Percentiles rank a stretch among this genome's conserved stretches.
phyloP scores from a whole-genome alignment of 2,329 filamentous ascomycete species.

The Penicillium crustosum region DNA sequence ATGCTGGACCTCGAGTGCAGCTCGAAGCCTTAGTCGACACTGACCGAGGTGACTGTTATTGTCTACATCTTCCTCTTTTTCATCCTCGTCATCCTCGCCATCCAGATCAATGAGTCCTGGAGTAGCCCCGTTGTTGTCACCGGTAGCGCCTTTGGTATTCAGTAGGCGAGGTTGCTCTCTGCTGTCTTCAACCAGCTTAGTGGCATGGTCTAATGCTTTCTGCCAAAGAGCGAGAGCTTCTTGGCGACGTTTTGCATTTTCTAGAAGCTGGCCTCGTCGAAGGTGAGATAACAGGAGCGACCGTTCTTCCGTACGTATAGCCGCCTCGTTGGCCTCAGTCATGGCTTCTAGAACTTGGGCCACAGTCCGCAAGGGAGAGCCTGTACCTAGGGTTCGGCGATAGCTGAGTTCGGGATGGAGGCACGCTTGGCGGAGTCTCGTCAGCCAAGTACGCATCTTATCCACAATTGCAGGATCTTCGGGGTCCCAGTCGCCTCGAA shows the following conservation, averaged over 20 bases:
- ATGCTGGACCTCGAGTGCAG: constrained; percentile 76
- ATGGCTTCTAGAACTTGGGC: constrained; percentile 85
- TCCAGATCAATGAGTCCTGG: constrained; percentile 22
- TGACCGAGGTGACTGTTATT: constrained; percentile 54
- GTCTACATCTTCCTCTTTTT: constrained; percentile 40
- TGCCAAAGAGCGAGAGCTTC: constrained; percentile 72
- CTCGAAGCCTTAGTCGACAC: constrained; percentile 66
- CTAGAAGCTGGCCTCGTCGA: constrained; percentile 72
- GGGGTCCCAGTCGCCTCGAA: constrained; percentile 63
- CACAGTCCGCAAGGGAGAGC: constrained; percentile 72
- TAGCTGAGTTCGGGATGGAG: constrained; percentile 79
- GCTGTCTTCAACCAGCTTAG: constrained; percentile 57
- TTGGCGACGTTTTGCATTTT: constrained; percentile 67
- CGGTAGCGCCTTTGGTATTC: constrained; percentile 27
- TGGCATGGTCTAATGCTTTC: constrained; percentile 53
- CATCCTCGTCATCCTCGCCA: constrained; percentile 40
- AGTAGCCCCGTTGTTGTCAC: constrained; percentile 21
- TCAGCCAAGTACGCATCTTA: constrained; percentile 76
- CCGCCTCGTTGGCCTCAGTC: constrained; percentile 78
- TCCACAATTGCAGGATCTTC: constrained; percentile 59
- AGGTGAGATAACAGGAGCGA: constrained; percentile 63
- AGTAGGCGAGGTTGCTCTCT: constrained; percentile 57
- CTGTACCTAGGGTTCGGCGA: constrained; percentile 62
- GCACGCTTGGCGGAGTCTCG: constrained; percentile 75
- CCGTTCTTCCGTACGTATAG: constrained; percentile 68